Evolutionary conservation across 2,329 filamentous ascomycete species (phyloP), one percentile per base, ranked within the genome.

Genomic region (Fusarium sp.): DNA sequence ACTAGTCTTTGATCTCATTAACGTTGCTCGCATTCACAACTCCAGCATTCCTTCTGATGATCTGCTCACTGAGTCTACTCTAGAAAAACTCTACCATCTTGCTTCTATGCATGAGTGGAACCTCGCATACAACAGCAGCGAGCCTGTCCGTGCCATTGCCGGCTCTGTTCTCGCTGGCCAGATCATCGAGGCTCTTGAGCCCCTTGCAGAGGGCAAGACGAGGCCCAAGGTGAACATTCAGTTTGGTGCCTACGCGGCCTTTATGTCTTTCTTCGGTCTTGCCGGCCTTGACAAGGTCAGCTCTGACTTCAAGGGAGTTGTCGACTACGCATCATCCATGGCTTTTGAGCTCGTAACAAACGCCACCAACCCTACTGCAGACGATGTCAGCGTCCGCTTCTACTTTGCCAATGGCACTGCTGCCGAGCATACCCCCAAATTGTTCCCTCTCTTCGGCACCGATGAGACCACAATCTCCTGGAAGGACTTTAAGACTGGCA

Each of bases 251-350:
- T 91, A 91, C 78, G 88, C 82, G 59, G 85, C 85, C 61, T 90
- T 91, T 81, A 84, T 89, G 77, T 85, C 88, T 60, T 90, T 91
- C 82, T 91, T 91, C 77, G 88, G 88, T 11, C 84, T 90, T 20
- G 82, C 88, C 9, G 79, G 85, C 66, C 84, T 91, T 60, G 81
- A 83, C 9, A 77, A 81, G 15, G 85, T 82, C 4, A 88, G 85
- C 64, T 73, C 81, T 2, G 83, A 92, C 79, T 97, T 97, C 83
- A 90, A 83, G 64, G 92, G 92, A 59, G 84, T 97, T 15, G 90
- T 91, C n/a, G 91, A 94, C 82, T 97, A 97, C 76, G 94, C 94
- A 8, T 92, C 91, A 5, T 90, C 90, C 70, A 93, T 97, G 88
- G 86, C 86, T 9, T 95, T 97, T 79, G 95, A 97, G 84, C 83